Evolutionary conservation across 2,329 filamentous ascomycete genomes (phyloP), one percentile per base, ranked within the genome.

Genomic region (Aureobasidium leucospermi): DNA sequence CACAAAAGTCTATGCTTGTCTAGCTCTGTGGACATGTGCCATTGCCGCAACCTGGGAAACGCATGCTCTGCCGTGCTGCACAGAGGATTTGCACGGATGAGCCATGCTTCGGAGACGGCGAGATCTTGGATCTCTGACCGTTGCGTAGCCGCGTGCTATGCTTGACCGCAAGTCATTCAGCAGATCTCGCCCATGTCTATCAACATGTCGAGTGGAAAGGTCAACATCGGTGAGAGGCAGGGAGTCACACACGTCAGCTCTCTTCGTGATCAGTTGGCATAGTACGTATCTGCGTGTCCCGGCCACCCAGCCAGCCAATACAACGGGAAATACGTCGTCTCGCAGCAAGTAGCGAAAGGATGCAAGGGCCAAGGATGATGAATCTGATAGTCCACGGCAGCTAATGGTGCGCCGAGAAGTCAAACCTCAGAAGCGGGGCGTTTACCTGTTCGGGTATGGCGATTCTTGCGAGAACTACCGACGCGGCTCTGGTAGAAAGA

Each of bases 301-400:
- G 34, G 39, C 23, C 38, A 11, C n/a, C 51, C 38, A 55, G 51
- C 48, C 48, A 52, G 48, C 48, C 48, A 41, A 41, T 23, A 41
- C 34, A 8, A 10, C 36, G 48, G 48, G 11, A n/a, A 41, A 31
- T 32, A 43, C 51, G 51, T 55, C 38, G 51, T 23, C 51, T 32
- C 29, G 51, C 51, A 55, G 32, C 6, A 23, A 55, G 19, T 19
- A 16, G 39, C 38, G n/a, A 28, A 43, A 55, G 51, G 51, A 42
- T 55, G 42, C 16, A 45, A 28, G 42, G 11, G 13, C 5, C 2
- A n/a, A 55, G n/a, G 38, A 43, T 10, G 8, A 43, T 45, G 8
- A 28, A 55, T 19, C 29, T 43, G 28, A 55, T 55, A 43, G 51
- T 55, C 7, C 38, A 55, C 51, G 51, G 51, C 51, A 55, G 34